These are phyloP conservation scores for Westerdykella ornata DNA, from an alignment of 2,329 filamentous ascomycete genomes.

Conservation along the genomic window DNA sequence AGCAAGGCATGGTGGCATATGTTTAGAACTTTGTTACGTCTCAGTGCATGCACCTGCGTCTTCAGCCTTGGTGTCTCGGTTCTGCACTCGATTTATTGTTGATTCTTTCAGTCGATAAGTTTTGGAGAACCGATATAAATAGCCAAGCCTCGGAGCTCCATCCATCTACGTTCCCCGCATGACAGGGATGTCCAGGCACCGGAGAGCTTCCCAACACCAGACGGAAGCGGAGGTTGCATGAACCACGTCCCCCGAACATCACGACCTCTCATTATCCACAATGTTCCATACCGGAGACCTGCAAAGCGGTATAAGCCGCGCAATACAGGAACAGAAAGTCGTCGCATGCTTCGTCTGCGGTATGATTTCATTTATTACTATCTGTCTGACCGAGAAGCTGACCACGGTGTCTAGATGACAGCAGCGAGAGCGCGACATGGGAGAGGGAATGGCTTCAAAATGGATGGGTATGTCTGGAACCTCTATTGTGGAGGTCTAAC, in stretches of 20 bases:
- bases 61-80: too few species aligned
- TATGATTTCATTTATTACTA: conserved; percentile 29
- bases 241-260: background rate
- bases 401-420: conserved; percentile 51
- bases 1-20: too few species aligned
- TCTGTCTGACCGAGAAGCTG: background rate
- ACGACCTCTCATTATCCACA: conserved; percentile 4
- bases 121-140: too few species aligned
- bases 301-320: conserved; percentile 71
- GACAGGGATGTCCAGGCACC: background rate
- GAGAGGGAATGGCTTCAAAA: conserved; percentile 58
- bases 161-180: background rate
- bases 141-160: background rate
- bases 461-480: conserved; percentile 25
- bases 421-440: conserved; percentile 63
- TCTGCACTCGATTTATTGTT: too few species aligned
- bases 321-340: conserved; percentile 67
- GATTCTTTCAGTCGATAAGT: too few species aligned
- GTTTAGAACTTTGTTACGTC: too few species aligned
- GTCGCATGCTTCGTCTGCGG: conserved; percentile 81
- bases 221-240: conserved; percentile 13
- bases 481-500: background rate
- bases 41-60: too few species aligned
- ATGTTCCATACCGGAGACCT: conserved; percentile 82
- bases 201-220: background rate